phyloP scores from a whole-genome alignment of 2,329 filamentous ascomycete genomes.

The Pestalotiopsis sp. region DNA sequence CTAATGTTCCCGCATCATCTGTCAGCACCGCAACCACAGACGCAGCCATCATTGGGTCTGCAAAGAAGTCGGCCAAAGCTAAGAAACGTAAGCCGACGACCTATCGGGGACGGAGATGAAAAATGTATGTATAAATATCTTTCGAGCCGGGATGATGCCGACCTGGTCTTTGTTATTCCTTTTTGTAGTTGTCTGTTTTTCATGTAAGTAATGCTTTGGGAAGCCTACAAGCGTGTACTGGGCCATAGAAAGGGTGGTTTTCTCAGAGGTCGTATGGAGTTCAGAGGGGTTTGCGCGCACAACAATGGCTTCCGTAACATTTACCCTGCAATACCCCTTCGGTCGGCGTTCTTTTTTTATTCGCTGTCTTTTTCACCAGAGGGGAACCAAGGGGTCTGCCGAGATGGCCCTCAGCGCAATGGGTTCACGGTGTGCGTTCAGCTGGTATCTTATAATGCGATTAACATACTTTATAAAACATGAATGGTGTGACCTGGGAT shows the following conservation, averaged over 20 bases:
- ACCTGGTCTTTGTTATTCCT: background rate
- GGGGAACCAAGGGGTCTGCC: background rate
- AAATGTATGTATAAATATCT: conserved; percentile 9
- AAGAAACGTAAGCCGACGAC: conserved; percentile 17
- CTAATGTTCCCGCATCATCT: conserved; percentile 45
- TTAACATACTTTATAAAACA: background rate
- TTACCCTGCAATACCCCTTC: conserved; percentile 4
- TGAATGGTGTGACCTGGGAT: background rate
- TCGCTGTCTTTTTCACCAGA: too few relatives aligned
- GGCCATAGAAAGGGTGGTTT: conserved; percentile 7
- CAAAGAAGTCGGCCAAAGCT: conserved; percentile 15
- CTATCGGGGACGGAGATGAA: conserved; percentile 15
- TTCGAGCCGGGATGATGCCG: background rate
- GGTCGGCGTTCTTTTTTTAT: background rate
- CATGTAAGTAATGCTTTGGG: background rate
- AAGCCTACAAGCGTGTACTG: background rate
- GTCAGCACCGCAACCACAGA: conserved; percentile 6
- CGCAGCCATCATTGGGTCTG: background rate
- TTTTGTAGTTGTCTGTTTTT: background rate
- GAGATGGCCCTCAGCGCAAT: background rate
- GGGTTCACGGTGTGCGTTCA: background rate
- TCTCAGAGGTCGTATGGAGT: background rate
- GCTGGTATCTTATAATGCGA: background rate
- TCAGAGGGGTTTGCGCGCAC: conserved; percentile 20
- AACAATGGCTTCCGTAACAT: conserved; percentile 11